A percentile compares a stretch with the other conserved stretches of the same genome.
phyloP scores from a whole-genome alignment of 352 stramenopile species.

The Sclerospora graminicola region DNA sequence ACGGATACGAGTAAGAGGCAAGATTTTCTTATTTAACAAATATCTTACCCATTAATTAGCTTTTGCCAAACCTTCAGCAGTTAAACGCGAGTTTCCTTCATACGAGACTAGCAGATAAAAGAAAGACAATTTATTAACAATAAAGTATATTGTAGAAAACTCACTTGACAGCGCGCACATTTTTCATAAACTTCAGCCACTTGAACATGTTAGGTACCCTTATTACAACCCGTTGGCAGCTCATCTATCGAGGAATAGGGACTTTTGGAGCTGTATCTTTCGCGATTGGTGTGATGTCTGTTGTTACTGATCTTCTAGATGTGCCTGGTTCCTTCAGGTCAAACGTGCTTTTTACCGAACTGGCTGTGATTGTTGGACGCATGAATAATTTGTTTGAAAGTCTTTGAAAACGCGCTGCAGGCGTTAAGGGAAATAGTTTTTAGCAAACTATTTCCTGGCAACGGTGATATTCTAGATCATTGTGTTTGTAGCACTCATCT shows the following conservation, averaged over 20 bases:
- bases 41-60: too few species aligned
- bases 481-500: slow-evolving; percentile 80
- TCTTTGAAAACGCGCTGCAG: slow-evolving; percentile 92
- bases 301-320: slow-evolving; percentile 49
- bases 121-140: too few species aligned
- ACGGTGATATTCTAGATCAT: slow-evolving; percentile 93
- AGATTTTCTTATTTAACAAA: too few species aligned
- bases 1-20: too few species aligned
- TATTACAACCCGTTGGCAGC: slow-evolving; percentile 76
- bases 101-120: too few species aligned
- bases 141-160: too few species aligned
- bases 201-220: slow-evolving; percentile 77
- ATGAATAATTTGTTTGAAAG: slow-evolving; percentile 92
- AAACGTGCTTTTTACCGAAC: slow-evolving; percentile 68
- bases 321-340: slow-evolving; percentile 67
- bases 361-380: slow-evolving; percentile 89
- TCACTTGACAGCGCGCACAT: too few species aligned
- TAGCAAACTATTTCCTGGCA: slow-evolving; percentile 90
- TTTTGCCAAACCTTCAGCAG: too few species aligned
- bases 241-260: slow-evolving; percentile 91
- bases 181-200: too few species aligned
- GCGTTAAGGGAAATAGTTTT: slow-evolving; percentile 94
- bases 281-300: slow-evolving; percentile 78
- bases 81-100: too few species aligned
- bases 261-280: slow-evolving; percentile 78